Conservation (phyloP, 371 early-diverging fungal genomes). For the Mucor piriformis region DNA sequence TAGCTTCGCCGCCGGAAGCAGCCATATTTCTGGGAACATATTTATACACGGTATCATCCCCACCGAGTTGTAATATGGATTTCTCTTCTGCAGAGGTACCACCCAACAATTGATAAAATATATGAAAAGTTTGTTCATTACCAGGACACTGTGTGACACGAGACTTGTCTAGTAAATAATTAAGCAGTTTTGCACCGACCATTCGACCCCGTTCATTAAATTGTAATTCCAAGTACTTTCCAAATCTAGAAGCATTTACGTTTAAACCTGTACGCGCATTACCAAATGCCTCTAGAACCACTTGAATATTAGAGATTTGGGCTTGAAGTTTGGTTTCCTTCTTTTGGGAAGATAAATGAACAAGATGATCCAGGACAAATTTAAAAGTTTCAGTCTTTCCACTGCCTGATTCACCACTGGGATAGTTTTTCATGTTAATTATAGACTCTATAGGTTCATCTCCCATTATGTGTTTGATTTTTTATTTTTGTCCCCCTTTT, state of each 20-base stretch:
- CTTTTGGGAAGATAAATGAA: slow-evolving; percentile 74
- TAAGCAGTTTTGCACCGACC: slow-evolving; percentile 86
- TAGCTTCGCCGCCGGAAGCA: slow-evolving; percentile 24
- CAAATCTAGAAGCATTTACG: slow-evolving; percentile 88
- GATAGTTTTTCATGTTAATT: not conserved
- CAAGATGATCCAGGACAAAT: slow-evolving; percentile 67
- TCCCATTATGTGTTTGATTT: not conserved
- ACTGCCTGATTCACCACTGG: slow-evolving; percentile 89
- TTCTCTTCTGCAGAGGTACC: slow-evolving; percentile 47
- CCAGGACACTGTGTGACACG: slow-evolving; percentile 60
- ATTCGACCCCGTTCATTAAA: slow-evolving; percentile 89
- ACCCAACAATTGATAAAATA: slow-evolving; percentile 86
- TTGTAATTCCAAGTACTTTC: slow-evolving; percentile 89
- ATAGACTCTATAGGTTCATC: not conserved
- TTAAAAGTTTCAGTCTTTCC: slow-evolving; percentile 83
- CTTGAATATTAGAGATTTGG: slow-evolving; percentile 72
- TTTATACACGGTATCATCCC: slow-evolving; percentile 23
- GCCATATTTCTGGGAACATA: slow-evolving; percentile 40
- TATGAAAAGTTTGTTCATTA: slow-evolving; percentile 90
- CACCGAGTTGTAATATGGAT: slow-evolving; percentile 30
- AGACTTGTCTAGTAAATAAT: slow-evolving; percentile 90
- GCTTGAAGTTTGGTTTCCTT: slow-evolving; percentile 82
- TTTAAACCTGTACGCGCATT: slow-evolving; percentile 58
- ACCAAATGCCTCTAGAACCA: slow-evolving; percentile 88
- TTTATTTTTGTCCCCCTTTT: not conserved